Base-by-base conservation (phyloP, 768 basidiomycete species). In the Tricholoma flavovirens region DNA sequence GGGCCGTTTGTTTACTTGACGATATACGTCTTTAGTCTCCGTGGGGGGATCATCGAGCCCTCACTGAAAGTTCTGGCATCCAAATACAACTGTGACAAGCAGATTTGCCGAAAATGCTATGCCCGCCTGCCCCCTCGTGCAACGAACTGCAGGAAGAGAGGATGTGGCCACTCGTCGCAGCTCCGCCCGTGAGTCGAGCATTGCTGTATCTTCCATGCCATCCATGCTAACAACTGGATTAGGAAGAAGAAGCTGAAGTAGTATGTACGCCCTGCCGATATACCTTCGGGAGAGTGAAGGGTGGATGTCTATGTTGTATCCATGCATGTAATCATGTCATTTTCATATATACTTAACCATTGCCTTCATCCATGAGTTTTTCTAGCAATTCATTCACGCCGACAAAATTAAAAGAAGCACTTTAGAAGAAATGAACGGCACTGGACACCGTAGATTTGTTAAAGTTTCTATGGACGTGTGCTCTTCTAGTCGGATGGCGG, bases 81-180 rank as follows among this genome's bases (percentile, higher is more conserved):
- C 71, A 96, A 96, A 75, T 97, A 94, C 86, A 98, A 98, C 79
- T 98, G 94, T 73, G 93, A 97, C 77, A 96, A 96, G 83, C 92
- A 95, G 73, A 98, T 98, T 67, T 98, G 97, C 84, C 93, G 97
- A 75, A 98, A 98, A 76, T 98, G 97, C 81, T 98, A 98, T 74
- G 97, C 97, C 45, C 96, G 97, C 66, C 96, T 98, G 66, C 96
- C 97, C 61, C 96, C 95, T 53, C 93, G 97, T 72, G 97, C 97
- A 35, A 98, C 95, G 79, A 98, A 99, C 85, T 98, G 97, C 87
- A 83, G 96, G 72, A 96, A 96, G 80, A 83, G 93, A 63, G 82
- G 84, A 57, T 96, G 94, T 69, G 93, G 93, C 17, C 90, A 91
- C 74, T 90, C 88, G 48, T 87, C 85, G 59, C 91, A 92, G 67